phyloP scores from a whole-genome alignment of 352 stramenopile genomes.

The Pythium folliculosum region DNA sequence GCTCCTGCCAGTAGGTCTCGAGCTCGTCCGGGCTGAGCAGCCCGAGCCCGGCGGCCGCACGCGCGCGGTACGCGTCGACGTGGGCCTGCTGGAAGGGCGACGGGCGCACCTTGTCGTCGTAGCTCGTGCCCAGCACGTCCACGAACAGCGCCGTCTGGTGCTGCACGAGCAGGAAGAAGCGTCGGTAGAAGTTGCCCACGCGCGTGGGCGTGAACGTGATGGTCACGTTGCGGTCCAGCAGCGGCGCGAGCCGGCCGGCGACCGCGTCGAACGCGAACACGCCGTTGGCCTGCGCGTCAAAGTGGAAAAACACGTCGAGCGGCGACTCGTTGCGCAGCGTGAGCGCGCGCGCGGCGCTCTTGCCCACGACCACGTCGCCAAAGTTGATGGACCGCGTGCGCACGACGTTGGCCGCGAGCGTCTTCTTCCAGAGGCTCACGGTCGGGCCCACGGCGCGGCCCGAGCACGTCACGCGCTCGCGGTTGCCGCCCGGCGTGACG shows the following conservation, averaged over 20 bases:
- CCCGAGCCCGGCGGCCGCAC: slow-evolving; percentile 55
- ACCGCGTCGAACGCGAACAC: slow-evolving; percentile 88
- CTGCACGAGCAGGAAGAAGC: slow-evolving; percentile 85
- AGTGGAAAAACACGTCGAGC: slow-evolving; percentile 73
- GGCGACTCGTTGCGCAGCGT: slow-evolving; percentile 83
- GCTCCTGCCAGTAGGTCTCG: slow-evolving; percentile 68
- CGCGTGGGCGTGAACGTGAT: slow-evolving; percentile 80
- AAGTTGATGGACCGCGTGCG: slow-evolving; percentile 87
- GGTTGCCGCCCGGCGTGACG: slow-evolving; percentile 86
- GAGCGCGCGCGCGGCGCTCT: slow-evolving; percentile 64
- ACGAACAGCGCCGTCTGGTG: slow-evolving; percentile 86
- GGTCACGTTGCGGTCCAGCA: slow-evolving; percentile 77
- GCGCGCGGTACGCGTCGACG: slow-evolving; percentile 81
- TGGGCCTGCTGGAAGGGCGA: slow-evolving; percentile 92
- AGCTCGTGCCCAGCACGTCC: slow-evolving; percentile 89
- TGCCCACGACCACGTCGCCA: slow-evolving; percentile 76
- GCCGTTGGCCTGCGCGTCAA: slow-evolving; percentile 69
- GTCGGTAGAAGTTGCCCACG: slow-evolving; percentile 90
- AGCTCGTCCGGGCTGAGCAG: slow-evolving; percentile 82
- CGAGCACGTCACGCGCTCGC: slow-evolving; percentile 73
- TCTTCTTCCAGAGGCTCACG: slow-evolving; percentile 86
- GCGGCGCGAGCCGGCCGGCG: slow-evolving; percentile 76
- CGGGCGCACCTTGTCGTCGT: slow-evolving; percentile 86
- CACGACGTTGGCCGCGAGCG: slow-evolving; percentile 69
- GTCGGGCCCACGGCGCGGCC: slow-evolving; percentile 57